Conservation (phyloP, 2,329 filamentous ascomycete genomes). For the Pseudocercospora musae region DNA sequence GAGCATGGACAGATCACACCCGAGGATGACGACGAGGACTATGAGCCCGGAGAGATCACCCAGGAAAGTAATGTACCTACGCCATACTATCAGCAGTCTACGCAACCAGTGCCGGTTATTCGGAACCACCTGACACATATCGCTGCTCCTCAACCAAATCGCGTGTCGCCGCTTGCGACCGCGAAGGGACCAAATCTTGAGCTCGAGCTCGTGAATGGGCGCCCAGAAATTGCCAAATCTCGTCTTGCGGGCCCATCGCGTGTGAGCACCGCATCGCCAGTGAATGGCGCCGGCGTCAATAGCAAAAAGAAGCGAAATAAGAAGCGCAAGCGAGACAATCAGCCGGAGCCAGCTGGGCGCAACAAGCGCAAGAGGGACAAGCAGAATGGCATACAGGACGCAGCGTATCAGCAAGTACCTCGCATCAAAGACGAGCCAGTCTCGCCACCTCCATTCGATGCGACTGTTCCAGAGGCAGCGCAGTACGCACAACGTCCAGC, state of each 20-base stretch:
- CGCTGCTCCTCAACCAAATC: slow-evolving; percentile 71
- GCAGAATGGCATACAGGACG: slow-evolving; percentile 36
- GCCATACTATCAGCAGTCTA: slow-evolving; percentile 17
- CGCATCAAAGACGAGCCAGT: slow-evolving; percentile 62
- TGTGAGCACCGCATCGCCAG: slow-evolving; percentile 30
- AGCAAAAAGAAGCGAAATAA: slow-evolving; percentile 36
- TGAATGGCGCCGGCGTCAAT: slow-evolving; percentile 17
- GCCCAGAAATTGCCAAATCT: slow-evolving; percentile 31
- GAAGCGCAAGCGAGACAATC: slow-evolving; percentile 36
- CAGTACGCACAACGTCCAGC: slow-evolving; percentile 40
- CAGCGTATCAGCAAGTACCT: slow-evolving; percentile 40
- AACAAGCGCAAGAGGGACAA: slow-evolving; percentile 34
- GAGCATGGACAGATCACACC: slow-evolving; percentile 18
- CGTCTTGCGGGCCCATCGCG: slow-evolving; percentile 25
- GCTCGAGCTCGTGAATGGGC: slow-evolving; percentile 48
- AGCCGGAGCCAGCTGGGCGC: slow-evolving; percentile 13
- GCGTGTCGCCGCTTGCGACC: slow-evolving; percentile 58
- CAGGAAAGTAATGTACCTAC: slow-evolving; percentile 25
- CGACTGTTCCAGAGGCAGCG: slow-evolving; percentile 37
- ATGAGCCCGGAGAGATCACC: slow-evolving; percentile 37
- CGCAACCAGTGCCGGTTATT: slow-evolving; percentile 58
- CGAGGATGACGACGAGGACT: slow-evolving; percentile 36
- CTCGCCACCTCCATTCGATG: slow-evolving; percentile 56
- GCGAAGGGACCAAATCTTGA: slow-evolving; percentile 45
- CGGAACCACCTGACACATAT: slow-evolving; percentile 61